phyloP scores from a whole-genome alignment of 768 basidiomycete species.

The Tulasnella sp. region DNA sequence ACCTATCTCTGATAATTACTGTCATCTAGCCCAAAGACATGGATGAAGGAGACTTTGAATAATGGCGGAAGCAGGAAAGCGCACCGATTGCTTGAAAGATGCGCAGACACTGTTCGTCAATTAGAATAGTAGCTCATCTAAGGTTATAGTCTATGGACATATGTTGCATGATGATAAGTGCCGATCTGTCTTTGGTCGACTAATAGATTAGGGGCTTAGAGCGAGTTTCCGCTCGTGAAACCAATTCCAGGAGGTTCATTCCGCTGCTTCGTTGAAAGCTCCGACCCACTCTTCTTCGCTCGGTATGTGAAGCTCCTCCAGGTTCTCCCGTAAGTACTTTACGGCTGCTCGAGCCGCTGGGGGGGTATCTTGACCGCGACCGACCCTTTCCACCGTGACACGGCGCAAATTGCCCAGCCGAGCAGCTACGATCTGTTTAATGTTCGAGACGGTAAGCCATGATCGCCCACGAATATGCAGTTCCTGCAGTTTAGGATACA shows the following conservation, averaged over 20 bases:
- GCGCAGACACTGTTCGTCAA: no score
- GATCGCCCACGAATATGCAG: background rate
- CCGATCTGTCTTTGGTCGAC: no score
- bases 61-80: no score
- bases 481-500: background rate
- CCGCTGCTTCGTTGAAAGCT: background rate
- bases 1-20: slow-evolving; percentile 14
- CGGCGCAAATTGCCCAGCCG: background rate
- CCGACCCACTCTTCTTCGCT: background rate
- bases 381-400: background rate
- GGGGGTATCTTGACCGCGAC: background rate
- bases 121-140: no score
- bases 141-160: no score
- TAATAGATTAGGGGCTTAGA: no score
- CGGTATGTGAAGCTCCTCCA: background rate
- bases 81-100: no score
- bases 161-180: no score
- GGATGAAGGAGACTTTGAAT: slow-evolving; percentile 75
- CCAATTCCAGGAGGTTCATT: no score
- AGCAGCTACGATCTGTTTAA: background rate
- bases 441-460: background rate
- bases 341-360: background rate
- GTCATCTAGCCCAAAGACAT: slow-evolving; percentile 67
- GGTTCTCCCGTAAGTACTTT: background rate
- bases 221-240: no score